Evolutionary conservation across 2,329 filamentous ascomycete genomes (phyloP), one percentile per base, ranked within the genome.

Genomic region (Nannizziopsis barbatae): DNA sequence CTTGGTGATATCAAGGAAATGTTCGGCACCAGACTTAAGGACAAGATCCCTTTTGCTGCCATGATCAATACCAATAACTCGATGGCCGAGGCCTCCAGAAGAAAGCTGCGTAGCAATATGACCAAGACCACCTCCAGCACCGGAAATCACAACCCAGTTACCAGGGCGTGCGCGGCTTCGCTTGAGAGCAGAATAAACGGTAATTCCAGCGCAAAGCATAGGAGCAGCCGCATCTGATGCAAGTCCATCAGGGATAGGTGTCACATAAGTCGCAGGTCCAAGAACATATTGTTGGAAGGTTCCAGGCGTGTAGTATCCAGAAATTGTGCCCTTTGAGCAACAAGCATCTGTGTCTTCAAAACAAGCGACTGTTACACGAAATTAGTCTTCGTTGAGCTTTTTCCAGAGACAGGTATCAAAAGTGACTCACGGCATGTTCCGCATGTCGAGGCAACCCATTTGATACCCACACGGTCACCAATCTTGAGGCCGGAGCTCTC

Each of bases 211-310:
- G 62, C 80, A 84, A 45, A 83, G 72, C 67, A 84, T 73, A 0
- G 80, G 81, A 1, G 81, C 81, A 0, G 81, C 81, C 18, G 71
- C 70, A 44, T 75, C 79, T 8, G 75, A 79, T 37, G 71, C 63
- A 14, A 85, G 64, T 2, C 62, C 65, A 3, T 81, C 79, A 1
- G 81, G 81, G 55, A 85, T 83, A 1, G 79, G 79, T 0, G 81
- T 84, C 1, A 84, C 81, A 60, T 85, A 84, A 64, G 75, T 74
- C 2, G 80, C 80, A 8, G 79, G 77, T 0, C 73, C 75, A 12
- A 82, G 60, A 14, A 75, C 75, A 58, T 84, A 85, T 65, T 84
- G 79, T 60, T 84, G 81, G 60, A 84, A 85, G n/a, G 81, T 85
- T 33, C 81, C 81, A 0, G 81, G 81, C 0, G 75, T 78, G 60